phyloP scores from a whole-genome alignment of 176 grass and related monocot species.

The Tuctoria greenei region DNA sequence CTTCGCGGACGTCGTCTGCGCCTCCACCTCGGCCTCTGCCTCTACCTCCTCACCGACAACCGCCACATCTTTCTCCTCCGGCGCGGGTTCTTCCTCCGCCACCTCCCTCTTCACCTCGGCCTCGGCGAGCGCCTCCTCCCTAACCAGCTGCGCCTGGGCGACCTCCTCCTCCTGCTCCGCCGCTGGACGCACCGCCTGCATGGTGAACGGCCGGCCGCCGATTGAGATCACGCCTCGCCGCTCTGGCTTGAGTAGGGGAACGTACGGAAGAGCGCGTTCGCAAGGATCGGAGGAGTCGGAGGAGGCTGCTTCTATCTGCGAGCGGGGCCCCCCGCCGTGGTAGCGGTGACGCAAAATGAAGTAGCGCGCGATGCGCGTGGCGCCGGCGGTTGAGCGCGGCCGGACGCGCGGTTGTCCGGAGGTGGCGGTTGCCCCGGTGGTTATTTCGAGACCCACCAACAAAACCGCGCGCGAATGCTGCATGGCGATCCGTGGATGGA shows the following conservation, averaged over 20 bases:
- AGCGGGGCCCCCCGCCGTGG: background rate
- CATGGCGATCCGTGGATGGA: no score
- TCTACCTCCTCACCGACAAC: constrained; percentile 21
- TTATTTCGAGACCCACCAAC: constrained; percentile 31
- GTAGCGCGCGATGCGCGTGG: constrained; percentile 30
- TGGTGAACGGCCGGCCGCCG: background rate
- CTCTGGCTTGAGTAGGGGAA: no score
- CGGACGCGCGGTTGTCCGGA: constrained; percentile 19
- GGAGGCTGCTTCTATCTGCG: no score
- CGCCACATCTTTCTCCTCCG: constrained; percentile 34
- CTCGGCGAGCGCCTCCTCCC: constrained; percentile 20
- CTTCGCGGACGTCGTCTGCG: no score
- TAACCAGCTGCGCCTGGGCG: background rate
- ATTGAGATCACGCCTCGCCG: no score
- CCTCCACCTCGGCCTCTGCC: background rate
- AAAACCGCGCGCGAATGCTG: no score
- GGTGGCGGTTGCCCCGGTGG: constrained; percentile 30
- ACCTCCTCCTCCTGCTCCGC: constrained; percentile 16
- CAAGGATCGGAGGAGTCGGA: background rate
- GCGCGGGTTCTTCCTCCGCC: constrained; percentile 13
- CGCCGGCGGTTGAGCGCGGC: constrained; percentile 7
- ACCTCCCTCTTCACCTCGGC: constrained; percentile 37
- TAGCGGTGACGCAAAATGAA: background rate
- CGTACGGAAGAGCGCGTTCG: no score
- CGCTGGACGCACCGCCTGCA: constrained; percentile 39